Evolutionary conservation across 768 basidiomycete genomes (phyloP).

Genomic region (Termitomyces sp.): DNA sequence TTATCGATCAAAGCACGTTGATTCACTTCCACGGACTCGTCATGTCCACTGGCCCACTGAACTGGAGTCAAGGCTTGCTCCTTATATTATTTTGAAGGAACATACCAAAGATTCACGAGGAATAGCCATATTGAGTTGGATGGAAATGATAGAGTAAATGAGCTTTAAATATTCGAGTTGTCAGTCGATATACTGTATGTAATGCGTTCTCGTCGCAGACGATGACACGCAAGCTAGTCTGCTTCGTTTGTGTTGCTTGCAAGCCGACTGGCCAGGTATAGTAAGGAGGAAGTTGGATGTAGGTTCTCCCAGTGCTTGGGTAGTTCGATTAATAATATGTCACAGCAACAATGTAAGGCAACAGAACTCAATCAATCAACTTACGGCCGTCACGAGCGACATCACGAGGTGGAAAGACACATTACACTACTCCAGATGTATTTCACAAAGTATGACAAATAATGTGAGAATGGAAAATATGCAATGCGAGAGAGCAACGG

Average conservation of each 20-base stretch:
- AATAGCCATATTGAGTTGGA: constrained; percentile 12
- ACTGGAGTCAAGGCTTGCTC: neutral
- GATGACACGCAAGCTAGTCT: neutral
- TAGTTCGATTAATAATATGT: neutral
- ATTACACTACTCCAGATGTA: constrained; percentile 7
- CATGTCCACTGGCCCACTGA: constrained; percentile 56
- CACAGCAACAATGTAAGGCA: neutral
- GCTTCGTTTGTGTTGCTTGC: neutral
- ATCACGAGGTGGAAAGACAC: too few species aligned
- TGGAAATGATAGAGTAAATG: neutral
- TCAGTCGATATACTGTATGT: neutral
- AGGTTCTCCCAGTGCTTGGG: neutral
- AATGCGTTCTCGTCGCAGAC: neutral
- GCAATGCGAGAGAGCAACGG: constrained; percentile 13
- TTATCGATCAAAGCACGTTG: constrained; percentile 97
- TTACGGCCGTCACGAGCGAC: neutral
- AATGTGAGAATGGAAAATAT: constrained; percentile 9
- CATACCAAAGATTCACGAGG: constrained; percentile 23
- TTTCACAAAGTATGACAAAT: constrained; percentile 11
- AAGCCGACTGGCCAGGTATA: neutral
- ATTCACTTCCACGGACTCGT: constrained; percentile 86
- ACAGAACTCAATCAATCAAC: neutral
- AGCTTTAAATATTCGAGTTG: neutral
- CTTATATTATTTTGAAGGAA: neutral
- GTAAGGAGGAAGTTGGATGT: neutral